Base-by-base conservation (phyloP, 495 filamentous ascomycete genomes). In the Acidomyces sp. region DNA sequence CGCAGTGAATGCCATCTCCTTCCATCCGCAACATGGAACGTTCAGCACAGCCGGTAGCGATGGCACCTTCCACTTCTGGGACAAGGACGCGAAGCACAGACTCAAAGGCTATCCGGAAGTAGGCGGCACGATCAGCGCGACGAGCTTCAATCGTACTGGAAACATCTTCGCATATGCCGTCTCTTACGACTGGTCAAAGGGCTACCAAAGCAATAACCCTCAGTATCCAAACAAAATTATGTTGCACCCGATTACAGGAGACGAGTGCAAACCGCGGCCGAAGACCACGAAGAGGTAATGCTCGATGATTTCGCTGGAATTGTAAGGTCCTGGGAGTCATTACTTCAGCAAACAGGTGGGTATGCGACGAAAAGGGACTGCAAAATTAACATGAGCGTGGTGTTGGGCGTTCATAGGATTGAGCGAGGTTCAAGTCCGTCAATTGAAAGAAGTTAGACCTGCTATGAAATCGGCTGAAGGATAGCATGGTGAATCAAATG, bases 141-240 rank as follows among this genome's bases (percentile, higher is more conserved):
- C 78, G 7, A 74, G 67, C 5, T 95, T 94, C 69, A 82, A 80
- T 56, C 62, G 71, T 34, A 74, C 63, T 37, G 87, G 85, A 34
- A 74, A 65, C 49, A 82, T 88, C 49, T 92, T 93, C 54, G 86
- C 85, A 13, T 95, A 94, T 54, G 80, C 85, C 4, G 72, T 92
- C 21, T 86, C 82, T 52, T 95, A 95, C 52, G 87, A 95, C 64
- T 95, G 87, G 87, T 82, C 79, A 55, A 92, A 92, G 61, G 87
- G 87, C 9, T 88, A 83, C 59, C 65, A 70, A 6, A 68, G 57
- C 21, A 88, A 90, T 57, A 84, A 58, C 21, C 75, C 70, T 16
- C 67, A 75, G 46, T 69, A 72, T 27, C 69, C 77, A 4, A 86
- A 78, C 58, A 92, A 90, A 61, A 74, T 95, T 39, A 87, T 92